phyloP scores from a whole-genome alignment of 179 eudicot species.

The Actinidia polygama region DNA sequence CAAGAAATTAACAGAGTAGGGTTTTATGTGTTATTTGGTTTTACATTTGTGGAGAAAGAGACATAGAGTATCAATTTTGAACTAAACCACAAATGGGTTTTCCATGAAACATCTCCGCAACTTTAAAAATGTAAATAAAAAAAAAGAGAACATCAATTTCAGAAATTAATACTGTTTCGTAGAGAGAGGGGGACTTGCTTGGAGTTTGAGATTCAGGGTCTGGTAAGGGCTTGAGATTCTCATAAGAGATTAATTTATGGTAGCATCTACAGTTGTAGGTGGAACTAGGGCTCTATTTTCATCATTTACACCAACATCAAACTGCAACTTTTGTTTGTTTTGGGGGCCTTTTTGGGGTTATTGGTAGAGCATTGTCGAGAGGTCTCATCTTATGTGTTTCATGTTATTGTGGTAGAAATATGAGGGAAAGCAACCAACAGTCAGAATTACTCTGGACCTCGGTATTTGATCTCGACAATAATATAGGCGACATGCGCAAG shows the following conservation, averaged over 20 bases:
- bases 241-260: slow-evolving; percentile 73
- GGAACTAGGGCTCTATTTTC: slow-evolving; percentile 41
- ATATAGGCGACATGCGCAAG: no score
- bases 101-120: neutral
- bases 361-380: slow-evolving; percentile 47
- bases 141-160: neutral
- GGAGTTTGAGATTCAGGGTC: slow-evolving; percentile 67
- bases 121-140: neutral
- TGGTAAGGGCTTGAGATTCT: slow-evolving; percentile 60
- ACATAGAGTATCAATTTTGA: neutral
- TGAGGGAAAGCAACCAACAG: no score
- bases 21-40: no score
- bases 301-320: slow-evolving; percentile 35
- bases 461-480: no score
- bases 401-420: no score
- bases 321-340: slow-evolving; percentile 37
- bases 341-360: slow-evolving; percentile 42
- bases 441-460: no score
- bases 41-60: no score
- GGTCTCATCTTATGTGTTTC: no score
- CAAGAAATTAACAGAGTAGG: no score
- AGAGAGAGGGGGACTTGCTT: slow-evolving; percentile 38
- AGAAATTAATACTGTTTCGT: no score
- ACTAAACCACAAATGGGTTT: neutral
- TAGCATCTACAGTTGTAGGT: slow-evolving; percentile 35